Evolutionary conservation across 176 grass and related monocot species (phyloP).

Genomic region (Avena insularis): DNA sequence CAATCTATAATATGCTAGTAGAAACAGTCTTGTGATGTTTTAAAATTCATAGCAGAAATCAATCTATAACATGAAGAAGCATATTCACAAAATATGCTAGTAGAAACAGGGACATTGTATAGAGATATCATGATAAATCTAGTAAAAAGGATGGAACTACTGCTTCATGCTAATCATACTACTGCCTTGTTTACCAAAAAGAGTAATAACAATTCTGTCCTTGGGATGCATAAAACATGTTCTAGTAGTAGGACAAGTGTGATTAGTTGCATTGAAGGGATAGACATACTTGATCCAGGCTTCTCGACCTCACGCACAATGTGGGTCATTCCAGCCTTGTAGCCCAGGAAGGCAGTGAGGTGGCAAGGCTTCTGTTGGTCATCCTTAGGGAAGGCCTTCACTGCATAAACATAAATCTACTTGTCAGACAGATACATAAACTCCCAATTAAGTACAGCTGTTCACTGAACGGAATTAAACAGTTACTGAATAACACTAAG

Average conservation of each 20-base stretch:
- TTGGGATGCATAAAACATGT: too few relatives aligned
- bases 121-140: not conserved
- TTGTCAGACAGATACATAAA: constrained; percentile 32
- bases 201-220: not conserved
- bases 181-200: not conserved
- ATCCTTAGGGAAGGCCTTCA: constrained; percentile 87
- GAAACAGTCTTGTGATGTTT: not conserved
- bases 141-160: not conserved
- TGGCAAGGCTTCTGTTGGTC: constrained; percentile 58
- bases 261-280: not conserved
- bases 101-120: not conserved
- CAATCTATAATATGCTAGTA: not conserved
- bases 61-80: not conserved
- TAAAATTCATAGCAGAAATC: not conserved
- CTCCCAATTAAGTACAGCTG: not conserved
- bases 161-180: not conserved
- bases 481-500: not conserved
- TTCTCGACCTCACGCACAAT: constrained; percentile 95
- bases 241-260: not conserved
- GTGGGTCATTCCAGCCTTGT: constrained; percentile 98
- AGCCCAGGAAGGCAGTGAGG: constrained; percentile 81
- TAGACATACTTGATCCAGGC: constrained; percentile 86
- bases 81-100: not conserved
- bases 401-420: constrained; percentile 42
- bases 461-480: not conserved